phyloP scores from a whole-genome alignment of 2,329 filamentous ascomycete genomes.

The Dryadomyces quercivorus region DNA sequence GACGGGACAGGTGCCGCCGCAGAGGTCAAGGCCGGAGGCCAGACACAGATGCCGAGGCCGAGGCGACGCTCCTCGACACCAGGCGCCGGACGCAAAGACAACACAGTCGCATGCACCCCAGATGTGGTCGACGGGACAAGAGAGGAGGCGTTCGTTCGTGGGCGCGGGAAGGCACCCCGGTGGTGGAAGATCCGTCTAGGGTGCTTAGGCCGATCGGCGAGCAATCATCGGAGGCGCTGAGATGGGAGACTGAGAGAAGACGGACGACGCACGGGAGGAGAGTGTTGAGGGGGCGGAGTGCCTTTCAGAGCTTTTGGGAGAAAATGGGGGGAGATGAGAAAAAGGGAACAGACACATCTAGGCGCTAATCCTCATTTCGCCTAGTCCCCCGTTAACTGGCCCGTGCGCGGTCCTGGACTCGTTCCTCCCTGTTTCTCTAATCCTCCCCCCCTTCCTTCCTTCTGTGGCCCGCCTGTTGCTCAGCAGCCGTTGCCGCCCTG shows the following conservation, averaged over 20 bases:
- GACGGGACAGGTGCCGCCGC: background rate
- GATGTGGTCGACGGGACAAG: background rate
- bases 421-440: slow-evolving; percentile 5
- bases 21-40: background rate
- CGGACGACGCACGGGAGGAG: background rate
- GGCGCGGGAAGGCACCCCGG: background rate
- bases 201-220: background rate
- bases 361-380: slow-evolving; percentile 7
- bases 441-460: slow-evolving; percentile 2
- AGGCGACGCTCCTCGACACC: background rate
- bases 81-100: background rate
- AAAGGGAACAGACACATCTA: slow-evolving; percentile 7
- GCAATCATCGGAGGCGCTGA: background rate
- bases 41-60: background rate
- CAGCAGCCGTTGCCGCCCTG: background rate
- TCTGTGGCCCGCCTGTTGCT: slow-evolving; percentile 2
- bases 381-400: slow-evolving; percentile 10
- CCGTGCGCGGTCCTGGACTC: slow-evolving; percentile 9
- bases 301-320: slow-evolving; percentile 4
- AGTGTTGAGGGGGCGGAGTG: slow-evolving; percentile 5
- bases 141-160: background rate
- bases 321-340: slow-evolving; percentile 10
- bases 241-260: background rate
- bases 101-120: background rate
- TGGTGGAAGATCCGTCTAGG: background rate